Evolutionary conservation across 2,329 filamentous ascomycete genomes (phyloP), one percentile per base, ranked within the genome.

Genomic region (Sporothrix euskadiensis): DNA sequence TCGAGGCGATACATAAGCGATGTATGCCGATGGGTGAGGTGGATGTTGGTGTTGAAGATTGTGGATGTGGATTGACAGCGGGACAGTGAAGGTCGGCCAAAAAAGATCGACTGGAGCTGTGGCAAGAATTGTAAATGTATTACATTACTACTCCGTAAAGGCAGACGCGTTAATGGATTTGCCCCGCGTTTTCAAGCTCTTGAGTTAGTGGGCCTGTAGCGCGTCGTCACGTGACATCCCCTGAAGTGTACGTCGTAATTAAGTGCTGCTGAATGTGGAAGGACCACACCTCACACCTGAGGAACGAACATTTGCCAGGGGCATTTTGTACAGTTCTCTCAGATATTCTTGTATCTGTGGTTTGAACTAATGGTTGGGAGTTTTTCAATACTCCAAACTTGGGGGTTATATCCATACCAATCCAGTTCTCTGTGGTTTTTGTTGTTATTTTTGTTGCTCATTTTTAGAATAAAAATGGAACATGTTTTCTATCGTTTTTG

Each of bases 1-100:
- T 9, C 52, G 32, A 54, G 47, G 14, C 8, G 19, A 69, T 69
- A 54, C 65, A 69, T 69, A 52, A 54, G 65, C 54, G 30, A 39
- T 54, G 47, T 9, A 52, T 44, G 8, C 41, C 12, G 39, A 47
- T 66, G 61, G 61, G 16, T 49, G 44, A 49, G 12, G 44, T 6
- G 3, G 44, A 49, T 19, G 44, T 19, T 6, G 14, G 14, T 4
- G 44, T 6, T 3, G 14, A 49, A 49, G 12, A 49, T 19, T 49
- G 44, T 19, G 22, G 9, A 41, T 26, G 22, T 9, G 12, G 22
- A 30, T 19, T 30, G 39, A 41, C 39, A 66, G 14, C 47, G 61
- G 8, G 39, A 41, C 39, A 66, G 14, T 66, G 61, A 16, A 30
- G 10, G 16, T 49, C 9, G 61, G 47, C 39, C 7, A 30, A 66